phyloP scores from a whole-genome alignment of 768 basidiomycete species.

The Podaxis pistillaris region DNA sequence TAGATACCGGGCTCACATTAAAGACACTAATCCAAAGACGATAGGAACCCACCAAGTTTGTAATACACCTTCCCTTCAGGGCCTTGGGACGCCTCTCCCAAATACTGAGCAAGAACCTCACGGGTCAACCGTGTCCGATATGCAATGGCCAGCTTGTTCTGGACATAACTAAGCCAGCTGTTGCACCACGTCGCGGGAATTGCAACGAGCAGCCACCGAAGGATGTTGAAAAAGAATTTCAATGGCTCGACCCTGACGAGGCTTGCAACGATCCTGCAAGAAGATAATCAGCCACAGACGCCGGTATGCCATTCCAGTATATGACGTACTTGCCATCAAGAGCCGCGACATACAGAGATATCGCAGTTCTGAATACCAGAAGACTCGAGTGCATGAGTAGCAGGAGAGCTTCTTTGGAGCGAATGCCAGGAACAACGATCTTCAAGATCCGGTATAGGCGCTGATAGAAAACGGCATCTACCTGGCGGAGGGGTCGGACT shows the following conservation, averaged over 20 bases:
- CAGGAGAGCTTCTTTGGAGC: conserved; percentile 85
- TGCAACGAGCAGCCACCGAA: conserved; percentile 88
- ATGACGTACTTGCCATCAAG: conserved; percentile 81
- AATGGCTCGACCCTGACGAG: conserved; percentile 83
- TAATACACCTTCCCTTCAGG: conserved; percentile 87
- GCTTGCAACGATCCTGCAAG: conserved; percentile 84
- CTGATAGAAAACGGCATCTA: conserved; percentile 90
- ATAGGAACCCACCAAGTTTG: conserved; percentile 65
- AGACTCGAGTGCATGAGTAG: conserved; percentile 87
- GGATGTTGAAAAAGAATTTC: conserved; percentile 81
- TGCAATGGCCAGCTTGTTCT: conserved; percentile 89
- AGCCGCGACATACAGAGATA: conserved; percentile 92
- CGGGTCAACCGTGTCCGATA: conserved; percentile 85
- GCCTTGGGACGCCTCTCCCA: conserved; percentile 67
- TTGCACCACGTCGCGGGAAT: conserved; percentile 93
- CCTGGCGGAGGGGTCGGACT: conserved; percentile 38
- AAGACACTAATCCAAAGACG: background rate
- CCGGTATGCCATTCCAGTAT: background rate
- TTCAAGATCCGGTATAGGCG: conserved; percentile 73
- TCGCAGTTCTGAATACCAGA: conserved; percentile 84
- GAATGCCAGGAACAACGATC: conserved; percentile 85
- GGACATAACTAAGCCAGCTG: conserved; percentile 89
- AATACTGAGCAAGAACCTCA: conserved; percentile 80
- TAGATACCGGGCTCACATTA: conserved; percentile 26
- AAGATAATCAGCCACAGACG: background rate